These are phyloP conservation scores for Ogataea wickerhamii DNA, from an alignment of 805 yeast genomes.

Conservation along the genomic window DNA sequence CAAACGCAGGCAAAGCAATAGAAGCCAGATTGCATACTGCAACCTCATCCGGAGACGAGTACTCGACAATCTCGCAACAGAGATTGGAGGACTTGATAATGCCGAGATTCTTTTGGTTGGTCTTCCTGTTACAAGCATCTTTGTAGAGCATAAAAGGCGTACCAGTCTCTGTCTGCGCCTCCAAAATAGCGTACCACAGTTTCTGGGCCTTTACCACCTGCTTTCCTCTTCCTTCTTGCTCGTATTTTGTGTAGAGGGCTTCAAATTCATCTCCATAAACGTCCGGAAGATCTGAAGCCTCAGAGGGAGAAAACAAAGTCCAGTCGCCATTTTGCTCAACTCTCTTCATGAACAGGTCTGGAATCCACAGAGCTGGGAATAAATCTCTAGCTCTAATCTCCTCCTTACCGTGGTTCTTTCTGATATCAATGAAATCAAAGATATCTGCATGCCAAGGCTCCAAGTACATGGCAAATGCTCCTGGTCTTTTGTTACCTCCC, in stretches of 20 bases:
- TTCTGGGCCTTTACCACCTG: slow-evolving; percentile 54
- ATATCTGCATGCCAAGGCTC: slow-evolving; percentile 66
- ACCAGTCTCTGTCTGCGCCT: slow-evolving; percentile 64
- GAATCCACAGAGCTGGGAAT: slow-evolving; percentile 62
- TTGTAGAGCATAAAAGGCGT: slow-evolving; percentile 63
- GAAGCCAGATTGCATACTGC: slow-evolving; percentile 64
- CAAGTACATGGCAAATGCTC: slow-evolving; percentile 57
- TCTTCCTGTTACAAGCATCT: slow-evolving; percentile 57
- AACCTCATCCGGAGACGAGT: slow-evolving; percentile 54
- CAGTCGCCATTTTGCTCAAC: slow-evolving; percentile 54
- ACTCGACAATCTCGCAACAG: slow-evolving; percentile 63
- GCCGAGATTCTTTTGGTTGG: slow-evolving; percentile 61
- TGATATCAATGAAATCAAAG: slow-evolving; percentile 54
- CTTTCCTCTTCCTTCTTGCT: slow-evolving; percentile 47
- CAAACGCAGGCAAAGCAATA: slow-evolving; percentile 54
- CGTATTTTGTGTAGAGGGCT: slow-evolving; percentile 48
- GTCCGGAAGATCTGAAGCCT: slow-evolving; percentile 55
- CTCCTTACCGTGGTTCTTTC: slow-evolving; percentile 63
- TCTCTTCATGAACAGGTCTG: slow-evolving; percentile 59
- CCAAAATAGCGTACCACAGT: slow-evolving; percentile 57
- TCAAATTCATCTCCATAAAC: slow-evolving; percentile 55
- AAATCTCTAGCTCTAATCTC: slow-evolving; percentile 61
- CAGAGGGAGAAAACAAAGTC: slow-evolving; percentile 59
- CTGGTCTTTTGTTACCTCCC: slow-evolving; percentile 65
- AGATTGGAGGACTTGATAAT: slow-evolving; percentile 57